phyloP scores from a whole-genome alignment of 805 yeast genomes.

The Millerozyma miso region DNA sequence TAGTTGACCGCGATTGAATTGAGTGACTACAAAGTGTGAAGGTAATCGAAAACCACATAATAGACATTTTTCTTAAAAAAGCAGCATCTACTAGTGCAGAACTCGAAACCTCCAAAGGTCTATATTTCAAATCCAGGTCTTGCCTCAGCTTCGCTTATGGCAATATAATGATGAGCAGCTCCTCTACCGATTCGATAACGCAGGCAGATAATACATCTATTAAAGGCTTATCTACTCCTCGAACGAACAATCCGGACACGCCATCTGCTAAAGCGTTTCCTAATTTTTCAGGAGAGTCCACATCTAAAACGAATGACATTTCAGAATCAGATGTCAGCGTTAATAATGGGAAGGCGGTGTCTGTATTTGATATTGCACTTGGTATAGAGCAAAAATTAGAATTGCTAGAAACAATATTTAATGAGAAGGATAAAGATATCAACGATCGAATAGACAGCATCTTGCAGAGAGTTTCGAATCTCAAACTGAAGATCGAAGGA shows the following conservation, averaged over 20 bases:
- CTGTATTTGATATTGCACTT: conserved; percentile 31
- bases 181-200: conserved; percentile 1
- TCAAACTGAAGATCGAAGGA: neutral
- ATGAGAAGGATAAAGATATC: conserved; percentile 26
- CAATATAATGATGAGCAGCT: neutral
- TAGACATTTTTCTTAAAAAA: too few species aligned
- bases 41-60: too few species aligned
- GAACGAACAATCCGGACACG: conserved; percentile 15
- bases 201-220: conserved; percentile 3
- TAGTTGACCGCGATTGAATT: neutral
- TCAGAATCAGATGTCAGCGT: conserved; percentile 7
- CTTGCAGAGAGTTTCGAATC: conserved; percentile 8
- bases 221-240: conserved; percentile 32
- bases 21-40: too few species aligned
- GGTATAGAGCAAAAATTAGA: conserved; percentile 25
- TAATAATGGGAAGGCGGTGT: conserved; percentile 5
- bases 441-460: conserved; percentile 21
- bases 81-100: too few species aligned
- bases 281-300: neutral
- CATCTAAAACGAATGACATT: neutral
- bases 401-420: conserved; percentile 17
- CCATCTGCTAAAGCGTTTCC: conserved; percentile 14
- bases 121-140: too few species aligned
- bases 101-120: too few species aligned
- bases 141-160: too few species aligned